These are phyloP conservation scores for Sporothrix euskadiensis DNA, from an alignment of 2,329 filamentous ascomycete genomes.

Conservation along the genomic window DNA sequence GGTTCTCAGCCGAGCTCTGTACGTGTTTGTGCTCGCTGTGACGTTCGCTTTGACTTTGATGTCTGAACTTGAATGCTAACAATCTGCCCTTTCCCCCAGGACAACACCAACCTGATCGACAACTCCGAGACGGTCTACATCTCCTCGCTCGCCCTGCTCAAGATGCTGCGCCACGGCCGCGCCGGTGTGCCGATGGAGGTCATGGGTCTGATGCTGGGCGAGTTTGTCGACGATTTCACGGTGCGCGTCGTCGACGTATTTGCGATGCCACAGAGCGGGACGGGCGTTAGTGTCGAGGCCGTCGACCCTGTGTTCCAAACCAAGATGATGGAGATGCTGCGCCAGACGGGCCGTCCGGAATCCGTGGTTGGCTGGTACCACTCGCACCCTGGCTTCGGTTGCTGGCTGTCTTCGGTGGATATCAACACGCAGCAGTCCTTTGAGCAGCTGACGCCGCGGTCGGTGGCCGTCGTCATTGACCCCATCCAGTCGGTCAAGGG, in stretches of 20 bases:
- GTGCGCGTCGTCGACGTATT: slow-evolving; percentile 98
- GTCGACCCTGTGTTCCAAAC: slow-evolving; percentile 99
- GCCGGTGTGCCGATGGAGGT: slow-evolving; percentile 99
- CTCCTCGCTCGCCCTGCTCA: slow-evolving; percentile 91
- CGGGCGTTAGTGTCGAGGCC: slow-evolving; percentile 95
- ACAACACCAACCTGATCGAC: slow-evolving; percentile 89
- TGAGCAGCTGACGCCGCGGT: slow-evolving; percentile 93
- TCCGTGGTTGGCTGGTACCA: slow-evolving; percentile 99
- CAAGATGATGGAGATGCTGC: slow-evolving; percentile 99
- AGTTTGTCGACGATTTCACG: slow-evolving; percentile 98
- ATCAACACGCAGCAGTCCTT: slow-evolving; percentile 99
- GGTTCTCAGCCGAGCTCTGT: slow-evolving; percentile 62
- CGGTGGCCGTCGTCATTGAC: slow-evolving; percentile 96
- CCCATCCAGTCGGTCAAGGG: slow-evolving; percentile 99
- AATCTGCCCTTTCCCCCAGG: slow-evolving; percentile 53
- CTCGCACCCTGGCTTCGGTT: slow-evolving; percentile 97
- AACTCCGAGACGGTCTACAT: slow-evolving; percentile 99
- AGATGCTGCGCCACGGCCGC: slow-evolving; percentile 97
- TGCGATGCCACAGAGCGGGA: slow-evolving; percentile 98
- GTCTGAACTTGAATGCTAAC: background rate
- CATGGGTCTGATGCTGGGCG: slow-evolving; percentile 98
- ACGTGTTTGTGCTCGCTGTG: slow-evolving; percentile 39
- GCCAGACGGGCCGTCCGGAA: slow-evolving; percentile 96
- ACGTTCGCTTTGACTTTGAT: background rate
- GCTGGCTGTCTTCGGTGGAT: slow-evolving; percentile 98